phyloP scores from a whole-genome alignment of 106 monocot genomes.

The Dioscorea alata region DNA sequence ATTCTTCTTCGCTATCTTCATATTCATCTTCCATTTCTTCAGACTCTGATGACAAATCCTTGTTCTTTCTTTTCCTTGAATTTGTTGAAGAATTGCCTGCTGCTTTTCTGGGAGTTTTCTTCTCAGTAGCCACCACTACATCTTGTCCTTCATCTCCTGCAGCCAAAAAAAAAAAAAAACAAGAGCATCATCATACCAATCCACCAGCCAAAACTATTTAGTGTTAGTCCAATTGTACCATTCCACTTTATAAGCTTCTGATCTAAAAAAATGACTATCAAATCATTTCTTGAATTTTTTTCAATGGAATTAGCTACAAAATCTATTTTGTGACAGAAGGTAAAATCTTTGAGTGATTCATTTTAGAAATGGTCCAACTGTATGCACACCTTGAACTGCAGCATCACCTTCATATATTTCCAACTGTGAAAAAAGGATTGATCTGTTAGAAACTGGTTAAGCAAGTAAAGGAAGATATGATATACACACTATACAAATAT shows the following conservation, averaged over 20 bases:
- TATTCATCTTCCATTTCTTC: conserved; percentile 29
- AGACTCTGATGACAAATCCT: conserved; percentile 41
- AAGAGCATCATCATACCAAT: too few relatives aligned
- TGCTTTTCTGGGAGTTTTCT: conserved; percentile 18
- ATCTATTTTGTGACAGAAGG: too few relatives aligned
- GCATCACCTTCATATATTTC: conserved; percentile 60
- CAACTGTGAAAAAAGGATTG: conserved; percentile 38
- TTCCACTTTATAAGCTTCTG: too few relatives aligned
- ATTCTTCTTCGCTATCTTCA: conserved; percentile 23
- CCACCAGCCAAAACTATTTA: too few relatives aligned
- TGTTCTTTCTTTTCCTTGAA: conserved; percentile 46
- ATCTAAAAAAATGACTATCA: too few relatives aligned
- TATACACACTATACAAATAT: neutral
- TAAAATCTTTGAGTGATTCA: too few relatives aligned
- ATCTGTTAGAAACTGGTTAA: neutral
- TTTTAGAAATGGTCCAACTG: too few relatives aligned
- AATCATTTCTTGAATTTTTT: too few relatives aligned
- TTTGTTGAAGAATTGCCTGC: conserved; percentile 26
- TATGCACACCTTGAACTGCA: conserved; percentile 47
- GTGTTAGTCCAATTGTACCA: too few relatives aligned
- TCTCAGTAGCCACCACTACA: conserved; percentile 3
- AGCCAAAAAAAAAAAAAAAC: too few relatives aligned
- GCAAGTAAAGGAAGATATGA: neutral
- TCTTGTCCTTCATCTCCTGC: conserved; percentile 3
- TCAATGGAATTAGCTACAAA: too few relatives aligned